These are phyloP conservation scores for Extremus antarcticus DNA, from an alignment of 495 filamentous ascomycete species.

Conservation along the genomic window DNA sequence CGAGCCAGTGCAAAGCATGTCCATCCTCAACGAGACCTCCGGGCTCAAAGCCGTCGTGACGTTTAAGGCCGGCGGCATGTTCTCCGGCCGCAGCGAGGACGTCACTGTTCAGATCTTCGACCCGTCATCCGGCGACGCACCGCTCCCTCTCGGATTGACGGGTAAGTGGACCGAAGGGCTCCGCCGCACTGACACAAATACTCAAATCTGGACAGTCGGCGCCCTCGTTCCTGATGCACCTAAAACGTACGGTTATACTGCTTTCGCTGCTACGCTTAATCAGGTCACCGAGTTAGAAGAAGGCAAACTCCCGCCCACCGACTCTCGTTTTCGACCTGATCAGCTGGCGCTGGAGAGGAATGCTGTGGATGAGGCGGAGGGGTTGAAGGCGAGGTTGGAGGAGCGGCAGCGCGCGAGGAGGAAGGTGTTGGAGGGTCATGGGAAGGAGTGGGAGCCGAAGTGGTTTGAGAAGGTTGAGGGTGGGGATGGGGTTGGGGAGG, in stretches of 20 bases:
- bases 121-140: conserved; percentile 39
- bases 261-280: conserved; percentile 77
- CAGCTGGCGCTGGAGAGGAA: conserved; percentile 79
- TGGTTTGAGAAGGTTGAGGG: conserved; percentile 65
- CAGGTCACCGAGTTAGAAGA: conserved; percentile 76
- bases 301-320: conserved; percentile 61
- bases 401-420: conserved; percentile 71
- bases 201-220: conserved; percentile 61
- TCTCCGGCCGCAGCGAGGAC: conserved; percentile 87
- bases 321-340: conserved; percentile 77
- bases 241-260: conserved; percentile 74
- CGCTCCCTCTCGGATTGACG: conserved; percentile 48
- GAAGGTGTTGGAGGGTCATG: conserved; percentile 60
- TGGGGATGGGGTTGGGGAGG: conserved; percentile 42
- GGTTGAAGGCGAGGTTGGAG: conserved; percentile 69
- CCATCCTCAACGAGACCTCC: conserved; percentile 66
- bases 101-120: conserved; percentile 64
- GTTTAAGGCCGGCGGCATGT: conserved; percentile 92
- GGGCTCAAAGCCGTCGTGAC: conserved; percentile 69
- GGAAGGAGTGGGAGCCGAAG: conserved; percentile 56
- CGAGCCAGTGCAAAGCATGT: conserved; percentile 83
- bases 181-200: conserved; percentile 45
- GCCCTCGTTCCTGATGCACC: conserved; percentile 61
- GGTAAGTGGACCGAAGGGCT: conserved; percentile 81
- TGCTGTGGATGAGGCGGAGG: conserved; percentile 73